phyloP scores from a whole-genome alignment of 2,329 filamentous ascomycete species.

The Colletotrichum lini region DNA sequence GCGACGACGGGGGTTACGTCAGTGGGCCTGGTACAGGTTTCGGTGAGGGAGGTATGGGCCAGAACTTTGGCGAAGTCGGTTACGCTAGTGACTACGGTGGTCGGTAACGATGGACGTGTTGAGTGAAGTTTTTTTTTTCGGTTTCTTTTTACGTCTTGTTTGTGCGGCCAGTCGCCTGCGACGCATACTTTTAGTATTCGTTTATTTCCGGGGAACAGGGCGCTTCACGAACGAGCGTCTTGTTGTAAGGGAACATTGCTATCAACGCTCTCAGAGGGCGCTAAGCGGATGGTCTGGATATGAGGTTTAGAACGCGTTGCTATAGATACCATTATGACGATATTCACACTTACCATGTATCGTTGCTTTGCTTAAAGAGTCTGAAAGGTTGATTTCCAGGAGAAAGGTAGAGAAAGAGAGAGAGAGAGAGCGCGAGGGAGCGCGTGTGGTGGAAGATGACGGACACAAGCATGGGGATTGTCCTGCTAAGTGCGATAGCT shows the following conservation, averaged over 20 bases:
- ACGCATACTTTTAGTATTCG: conserved; percentile 24
- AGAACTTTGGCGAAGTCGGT: conserved; percentile 69
- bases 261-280: conserved; percentile 12
- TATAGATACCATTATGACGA: conserved; percentile 43
- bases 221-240: conserved; percentile 35
- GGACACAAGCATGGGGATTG: background rate
- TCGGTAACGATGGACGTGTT: conserved; percentile 47
- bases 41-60: conserved; percentile 69
- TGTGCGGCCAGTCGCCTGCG: conserved; percentile 16
- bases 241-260: conserved; percentile 35
- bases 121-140: background rate
- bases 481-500: background rate
- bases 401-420: no score
- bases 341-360: conserved; percentile 8
- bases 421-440: background rate
- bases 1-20: conserved; percentile 78
- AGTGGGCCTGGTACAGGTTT: conserved; percentile 74
- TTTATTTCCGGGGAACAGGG: conserved; percentile 9
- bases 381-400: no score
- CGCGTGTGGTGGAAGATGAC: background rate
- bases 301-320: conserved; percentile 38
- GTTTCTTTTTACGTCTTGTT: conserved; percentile 17
- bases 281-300: conserved; percentile 37
- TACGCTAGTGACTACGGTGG: conserved; percentile 69
- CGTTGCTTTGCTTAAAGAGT: background rate